Conservation (phyloP, 2,329 filamentous ascomycete genomes). For the Hymenoscyphus repandus region DNA sequence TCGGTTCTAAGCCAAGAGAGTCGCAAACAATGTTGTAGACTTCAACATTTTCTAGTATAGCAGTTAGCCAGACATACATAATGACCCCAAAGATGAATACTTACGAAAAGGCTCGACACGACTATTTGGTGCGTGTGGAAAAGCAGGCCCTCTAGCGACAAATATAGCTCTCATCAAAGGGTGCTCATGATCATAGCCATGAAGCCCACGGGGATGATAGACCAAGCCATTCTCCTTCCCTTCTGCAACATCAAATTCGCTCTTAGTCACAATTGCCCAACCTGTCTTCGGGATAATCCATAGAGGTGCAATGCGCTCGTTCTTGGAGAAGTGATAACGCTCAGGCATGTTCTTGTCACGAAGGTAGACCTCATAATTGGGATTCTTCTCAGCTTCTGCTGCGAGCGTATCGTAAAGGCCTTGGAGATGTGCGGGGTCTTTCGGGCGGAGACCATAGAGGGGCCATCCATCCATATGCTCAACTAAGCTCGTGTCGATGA, state of each 20-base stretch:
- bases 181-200: constrained; percentile 93
- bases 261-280: constrained; percentile 81
- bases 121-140: constrained; percentile 79
- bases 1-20: constrained; percentile 67
- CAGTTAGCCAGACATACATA: constrained; percentile 24
- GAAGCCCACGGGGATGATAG: constrained; percentile 79
- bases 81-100: constrained; percentile 28
- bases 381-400: constrained; percentile 53
- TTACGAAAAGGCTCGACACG: constrained; percentile 76
- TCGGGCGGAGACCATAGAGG: constrained; percentile 79
- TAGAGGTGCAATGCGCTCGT: constrained; percentile 83
- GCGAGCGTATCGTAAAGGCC: constrained; percentile 59
- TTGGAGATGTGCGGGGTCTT: constrained; percentile 60
- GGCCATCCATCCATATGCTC: constrained; percentile 93
- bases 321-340: constrained; percentile 85
- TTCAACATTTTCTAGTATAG: constrained; percentile 72
- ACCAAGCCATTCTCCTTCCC: constrained; percentile 57
- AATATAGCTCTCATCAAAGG: constrained; percentile 97
- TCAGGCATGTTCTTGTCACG: constrained; percentile 84
- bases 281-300: constrained; percentile 92
- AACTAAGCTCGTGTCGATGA: constrained; percentile 72
- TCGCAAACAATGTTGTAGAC: constrained; percentile 95
- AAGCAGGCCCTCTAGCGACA: constrained; percentile 84
- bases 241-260: constrained; percentile 70
- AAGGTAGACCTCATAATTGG: constrained; percentile 81